phyloP scores from a whole-genome alignment of 129 eudicot genomes.

The Saposhnikovia divaricata region DNA sequence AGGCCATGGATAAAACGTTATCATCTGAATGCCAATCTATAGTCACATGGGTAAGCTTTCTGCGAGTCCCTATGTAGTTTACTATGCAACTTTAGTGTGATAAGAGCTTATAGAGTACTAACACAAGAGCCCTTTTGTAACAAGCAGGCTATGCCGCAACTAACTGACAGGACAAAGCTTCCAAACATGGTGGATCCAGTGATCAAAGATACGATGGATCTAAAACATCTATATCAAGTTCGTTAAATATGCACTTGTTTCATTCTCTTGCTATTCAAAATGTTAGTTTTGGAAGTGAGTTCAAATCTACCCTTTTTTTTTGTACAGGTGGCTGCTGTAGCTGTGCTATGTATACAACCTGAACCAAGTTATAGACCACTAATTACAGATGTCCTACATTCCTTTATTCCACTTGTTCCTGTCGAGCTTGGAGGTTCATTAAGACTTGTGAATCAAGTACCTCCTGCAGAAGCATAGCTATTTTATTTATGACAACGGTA shows the following conservation, averaged over 20 bases:
- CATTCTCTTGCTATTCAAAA: background rate
- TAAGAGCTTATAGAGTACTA: background rate
- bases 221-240: conserved; percentile 53
- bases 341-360: conserved; percentile 51
- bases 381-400: conserved; percentile 50
- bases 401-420: conserved; percentile 56
- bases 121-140: background rate
- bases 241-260: conserved; percentile 9
- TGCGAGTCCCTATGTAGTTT: background rate
- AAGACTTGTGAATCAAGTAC: conserved; percentile 18
- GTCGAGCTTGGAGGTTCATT: conserved; percentile 47
- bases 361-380: conserved; percentile 56
- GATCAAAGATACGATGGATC: conserved; percentile 37
- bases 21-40: conserved; percentile 39
- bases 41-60: conserved; percentile 39
- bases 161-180: conserved; percentile 81
- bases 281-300: background rate
- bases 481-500: background rate
- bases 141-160: conserved; percentile 63
- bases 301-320: background rate
- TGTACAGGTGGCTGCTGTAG: conserved; percentile 51
- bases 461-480: background rate
- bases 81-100: background rate
- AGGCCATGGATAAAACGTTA: conserved; percentile 36
- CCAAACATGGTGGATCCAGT: conserved; percentile 56